Evolutionary conservation across 768 basidiomycete species (phyloP).

Genomic region (Lactifluus hygrophoroides): DNA sequence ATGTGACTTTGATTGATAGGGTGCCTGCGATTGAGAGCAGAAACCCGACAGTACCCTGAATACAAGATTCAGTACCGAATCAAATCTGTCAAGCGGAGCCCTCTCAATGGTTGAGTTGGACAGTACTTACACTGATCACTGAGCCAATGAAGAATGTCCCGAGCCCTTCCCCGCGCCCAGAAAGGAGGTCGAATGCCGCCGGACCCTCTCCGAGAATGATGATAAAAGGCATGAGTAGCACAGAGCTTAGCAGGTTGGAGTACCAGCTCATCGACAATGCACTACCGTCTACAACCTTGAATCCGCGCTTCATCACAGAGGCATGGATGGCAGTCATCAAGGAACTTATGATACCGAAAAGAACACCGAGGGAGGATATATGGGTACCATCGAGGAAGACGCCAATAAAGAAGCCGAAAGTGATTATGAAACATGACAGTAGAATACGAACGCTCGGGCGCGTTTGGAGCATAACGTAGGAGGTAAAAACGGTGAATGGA

Average conservation of each 20-base stretch:
- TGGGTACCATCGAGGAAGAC: conserved; percentile 68
- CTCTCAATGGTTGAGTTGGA: not conserved
- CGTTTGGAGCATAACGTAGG: conserved; percentile 65
- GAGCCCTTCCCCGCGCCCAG: conserved; percentile 38
- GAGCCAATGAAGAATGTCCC: conserved; percentile 74
- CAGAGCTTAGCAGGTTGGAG: conserved; percentile 73
- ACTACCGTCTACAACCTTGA: conserved; percentile 73
- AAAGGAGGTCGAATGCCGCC: conserved; percentile 50
- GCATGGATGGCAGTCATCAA: conserved; percentile 86
- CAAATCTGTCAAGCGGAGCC: not conserved
- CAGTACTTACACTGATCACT: conserved; percentile 52
- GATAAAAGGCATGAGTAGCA: conserved; percentile 64
- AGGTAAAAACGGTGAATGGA: conserved; percentile 88
- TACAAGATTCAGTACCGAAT: not conserved
- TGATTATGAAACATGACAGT: conserved; percentile 70
- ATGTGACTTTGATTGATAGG: conserved; percentile 94
- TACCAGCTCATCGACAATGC: conserved; percentile 88
- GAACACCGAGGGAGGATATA: conserved; percentile 55
- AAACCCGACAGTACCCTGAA: conserved; percentile 80
- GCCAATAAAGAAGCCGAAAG: conserved; percentile 85
- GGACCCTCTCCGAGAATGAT: conserved; percentile 69
- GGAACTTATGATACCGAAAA: conserved; percentile 78
- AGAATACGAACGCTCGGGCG: conserved; percentile 72
- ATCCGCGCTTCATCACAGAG: conserved; percentile 85
- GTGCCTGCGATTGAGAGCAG: conserved; percentile 90